Conservation (phyloP, 164 flowering plant genomes). For the Pachysandra terminalis region DNA sequence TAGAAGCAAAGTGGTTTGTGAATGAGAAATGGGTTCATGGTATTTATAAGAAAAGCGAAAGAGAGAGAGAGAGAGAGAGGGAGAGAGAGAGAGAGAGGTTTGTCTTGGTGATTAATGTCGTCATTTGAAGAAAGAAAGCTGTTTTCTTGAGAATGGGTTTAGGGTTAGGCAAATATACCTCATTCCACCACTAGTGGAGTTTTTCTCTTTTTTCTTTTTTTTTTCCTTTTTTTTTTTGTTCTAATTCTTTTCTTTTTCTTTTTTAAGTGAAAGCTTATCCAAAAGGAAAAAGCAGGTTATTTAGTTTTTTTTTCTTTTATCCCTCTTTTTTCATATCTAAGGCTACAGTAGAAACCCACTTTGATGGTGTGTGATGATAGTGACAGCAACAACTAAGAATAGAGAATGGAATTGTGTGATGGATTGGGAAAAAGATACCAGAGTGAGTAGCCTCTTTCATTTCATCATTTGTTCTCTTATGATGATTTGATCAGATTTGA, state of each 20-base stretch:
- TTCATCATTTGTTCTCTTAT: neutral
- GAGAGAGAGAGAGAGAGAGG: slow-evolving; percentile 2
- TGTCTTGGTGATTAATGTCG: slow-evolving; percentile 20
- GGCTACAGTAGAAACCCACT: slow-evolving; percentile 23
- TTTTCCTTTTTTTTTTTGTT: neutral
- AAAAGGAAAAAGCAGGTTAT: neutral
- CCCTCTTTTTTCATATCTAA: slow-evolving; percentile 8
- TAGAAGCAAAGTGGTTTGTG: slow-evolving; percentile 5
- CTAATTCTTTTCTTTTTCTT: neutral
- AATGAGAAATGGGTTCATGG: too few species aligned
- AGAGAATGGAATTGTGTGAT: too few species aligned
- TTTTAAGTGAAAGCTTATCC: slow-evolving; percentile 21
- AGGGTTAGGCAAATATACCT: neutral
- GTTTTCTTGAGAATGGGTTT: slow-evolving; percentile 3
- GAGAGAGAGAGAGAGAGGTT: slow-evolving; percentile 5
- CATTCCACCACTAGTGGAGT: neutral
- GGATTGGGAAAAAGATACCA: neutral
- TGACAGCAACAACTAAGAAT: slow-evolving; percentile 13
- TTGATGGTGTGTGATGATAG: neutral
- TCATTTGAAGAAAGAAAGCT: slow-evolving; percentile 17
- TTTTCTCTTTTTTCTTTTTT: slow-evolving; percentile 4
- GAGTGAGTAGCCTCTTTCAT: slow-evolving; percentile 2
- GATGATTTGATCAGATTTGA: neutral
- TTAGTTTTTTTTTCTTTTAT: neutral
- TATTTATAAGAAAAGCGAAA: too few species aligned